Conservation (phyloP, 495 filamentous ascomycete species). For the Lasiosphaeris hirsuta region DNA sequence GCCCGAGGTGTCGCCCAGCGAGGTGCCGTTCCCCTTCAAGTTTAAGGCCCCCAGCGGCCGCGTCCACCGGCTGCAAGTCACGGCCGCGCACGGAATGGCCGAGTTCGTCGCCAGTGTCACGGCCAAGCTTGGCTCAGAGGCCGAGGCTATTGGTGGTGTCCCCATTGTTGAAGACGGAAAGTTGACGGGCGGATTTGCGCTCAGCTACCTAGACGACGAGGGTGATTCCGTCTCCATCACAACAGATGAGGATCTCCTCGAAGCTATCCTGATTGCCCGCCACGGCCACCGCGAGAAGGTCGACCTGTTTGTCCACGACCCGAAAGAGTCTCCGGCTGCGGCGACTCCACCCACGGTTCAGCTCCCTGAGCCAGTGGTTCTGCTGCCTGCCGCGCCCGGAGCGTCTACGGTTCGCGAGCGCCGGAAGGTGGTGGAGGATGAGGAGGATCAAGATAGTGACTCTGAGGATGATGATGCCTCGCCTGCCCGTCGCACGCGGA, state of each 20-base stretch:
- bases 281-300: constrained; percentile 82
- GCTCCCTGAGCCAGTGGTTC: constrained; percentile 28
- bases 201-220: constrained; percentile 97
- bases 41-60: constrained; percentile 98
- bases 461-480: constrained; percentile 60
- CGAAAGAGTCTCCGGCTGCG: constrained; percentile 73
- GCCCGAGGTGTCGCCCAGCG: constrained; percentile 52
- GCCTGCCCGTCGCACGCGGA: constrained; percentile 39
- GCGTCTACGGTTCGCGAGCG: constrained; percentile 58
- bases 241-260: constrained; percentile 86
- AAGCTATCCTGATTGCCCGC: constrained; percentile 81
- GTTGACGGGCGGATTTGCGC: constrained; percentile 77
- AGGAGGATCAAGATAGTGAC: constrained; percentile 57
- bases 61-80: constrained; percentile 86
- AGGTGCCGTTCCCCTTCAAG: constrained; percentile 91
- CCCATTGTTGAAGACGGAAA: constrained; percentile 73
- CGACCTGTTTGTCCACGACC: constrained; percentile 95
- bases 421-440: constrained; percentile 52
- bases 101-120: constrained; percentile 77
- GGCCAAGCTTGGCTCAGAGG: constrained; percentile 83
- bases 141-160: constrained; percentile 79
- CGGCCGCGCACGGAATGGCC: constrained; percentile 72
- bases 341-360: constrained; percentile 64
- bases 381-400: constrained; percentile 50
- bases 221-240: constrained; percentile 98